Conservation (phyloP, 73 alveolate species). For the Tetrahymena borealis region DNA sequence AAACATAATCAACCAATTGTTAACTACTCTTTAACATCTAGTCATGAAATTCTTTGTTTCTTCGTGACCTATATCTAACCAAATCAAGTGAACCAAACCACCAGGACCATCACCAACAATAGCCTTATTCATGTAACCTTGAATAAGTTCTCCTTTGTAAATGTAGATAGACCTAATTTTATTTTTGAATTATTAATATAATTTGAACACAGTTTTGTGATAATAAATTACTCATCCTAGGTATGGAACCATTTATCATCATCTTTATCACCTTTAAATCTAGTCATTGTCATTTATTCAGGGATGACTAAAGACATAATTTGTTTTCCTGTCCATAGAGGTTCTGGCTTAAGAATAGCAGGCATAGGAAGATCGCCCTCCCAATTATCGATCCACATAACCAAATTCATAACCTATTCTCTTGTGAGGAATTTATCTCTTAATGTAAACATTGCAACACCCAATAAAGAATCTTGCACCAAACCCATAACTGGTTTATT, state of each 20-base stretch:
- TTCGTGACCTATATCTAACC: constrained; percentile 59
- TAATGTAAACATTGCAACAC: constrained; percentile 82
- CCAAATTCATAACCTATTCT: constrained; percentile 89
- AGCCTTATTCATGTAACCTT: constrained; percentile 47
- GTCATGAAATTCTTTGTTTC: constrained; percentile 48
- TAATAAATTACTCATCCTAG: constrained; percentile 33
- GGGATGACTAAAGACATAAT: constrained; percentile 93
- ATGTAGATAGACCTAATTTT: constrained; percentile 19
- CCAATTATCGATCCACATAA: constrained; percentile 95
- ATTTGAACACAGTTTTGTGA: not conserved
- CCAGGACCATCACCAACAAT: constrained; percentile 53
- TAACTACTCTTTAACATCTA: constrained; percentile 47
- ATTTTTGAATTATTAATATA: not conserved
- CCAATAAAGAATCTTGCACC: constrained; percentile 97
- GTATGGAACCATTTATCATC: constrained; percentile 21
- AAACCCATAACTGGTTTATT: constrained; percentile 99
- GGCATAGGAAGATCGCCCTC: constrained; percentile 97
- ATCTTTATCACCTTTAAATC: constrained; percentile 60
- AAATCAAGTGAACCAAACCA: constrained; percentile 54
- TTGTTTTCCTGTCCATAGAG: constrained; percentile 98
- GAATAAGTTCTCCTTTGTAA: constrained; percentile 39
- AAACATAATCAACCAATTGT: constrained; percentile 51
- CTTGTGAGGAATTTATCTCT: constrained; percentile 90
- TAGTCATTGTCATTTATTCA: constrained; percentile 51
- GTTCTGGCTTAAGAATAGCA: constrained; percentile 95